These are phyloP conservation scores for Aspergillus neoniger DNA, from an alignment of 2,329 filamentous ascomycete species.

Conservation along the genomic window DNA sequence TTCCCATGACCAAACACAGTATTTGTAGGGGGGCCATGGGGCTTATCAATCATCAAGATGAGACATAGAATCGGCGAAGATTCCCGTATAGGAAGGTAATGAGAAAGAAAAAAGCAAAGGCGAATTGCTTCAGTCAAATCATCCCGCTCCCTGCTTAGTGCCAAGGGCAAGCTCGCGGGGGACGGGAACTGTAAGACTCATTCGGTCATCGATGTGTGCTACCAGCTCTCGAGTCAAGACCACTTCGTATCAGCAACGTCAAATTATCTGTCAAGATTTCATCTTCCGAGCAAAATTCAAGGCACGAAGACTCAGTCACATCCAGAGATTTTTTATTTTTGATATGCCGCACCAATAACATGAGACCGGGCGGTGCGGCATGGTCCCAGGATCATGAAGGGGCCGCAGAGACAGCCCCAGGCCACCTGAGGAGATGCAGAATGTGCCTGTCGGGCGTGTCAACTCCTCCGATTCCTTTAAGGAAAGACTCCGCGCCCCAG, in stretches of 20 bases:
- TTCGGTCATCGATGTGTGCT: conserved; percentile 18
- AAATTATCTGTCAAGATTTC: conserved; percentile 13
- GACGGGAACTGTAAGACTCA: conserved; percentile 14
- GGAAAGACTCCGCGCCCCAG: neutral
- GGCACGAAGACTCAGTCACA: conserved; percentile 13
- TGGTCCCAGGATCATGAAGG: conserved; percentile 14
- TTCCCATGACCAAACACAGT: neutral
- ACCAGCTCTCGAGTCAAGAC: conserved; percentile 21
- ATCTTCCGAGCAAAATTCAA: conserved; percentile 4
- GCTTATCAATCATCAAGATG: neutral
- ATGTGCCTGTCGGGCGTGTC: conserved; percentile 14
- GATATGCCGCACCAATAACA: conserved; percentile 20
- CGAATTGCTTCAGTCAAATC: conserved; percentile 15
- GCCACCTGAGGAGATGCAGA: conserved; percentile 2
- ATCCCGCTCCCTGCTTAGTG: conserved; percentile 22
- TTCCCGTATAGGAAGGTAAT: conserved; percentile 1
- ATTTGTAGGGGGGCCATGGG: neutral
- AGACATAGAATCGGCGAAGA: conserved; percentile 1
- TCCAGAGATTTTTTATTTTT: conserved; percentile 10
- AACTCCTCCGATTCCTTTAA: conserved; percentile 2
- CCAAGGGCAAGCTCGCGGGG: conserved; percentile 14
- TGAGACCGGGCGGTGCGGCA: conserved; percentile 14
- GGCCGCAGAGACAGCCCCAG: conserved; percentile 17
- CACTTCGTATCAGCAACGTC: conserved; percentile 15
- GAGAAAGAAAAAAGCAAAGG: conserved; percentile 9